Evolutionary conservation across 345 rosid genomes (phyloP).

Genomic region (Salix exigua): DNA sequence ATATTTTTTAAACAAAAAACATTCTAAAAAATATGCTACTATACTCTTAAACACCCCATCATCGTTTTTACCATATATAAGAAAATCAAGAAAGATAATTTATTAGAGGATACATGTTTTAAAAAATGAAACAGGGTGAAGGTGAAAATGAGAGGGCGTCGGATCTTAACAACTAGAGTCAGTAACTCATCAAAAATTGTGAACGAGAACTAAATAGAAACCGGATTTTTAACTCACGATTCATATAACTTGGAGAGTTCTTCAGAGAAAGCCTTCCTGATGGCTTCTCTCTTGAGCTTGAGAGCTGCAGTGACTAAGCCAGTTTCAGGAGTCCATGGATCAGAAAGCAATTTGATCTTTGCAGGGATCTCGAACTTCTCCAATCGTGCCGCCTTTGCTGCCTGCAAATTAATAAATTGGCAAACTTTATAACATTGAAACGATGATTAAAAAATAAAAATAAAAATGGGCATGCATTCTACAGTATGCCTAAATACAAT

Average conservation of each 20-base stretch:
- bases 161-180: background rate
- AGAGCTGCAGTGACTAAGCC: slow-evolving; percentile 92
- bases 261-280: slow-evolving; percentile 67
- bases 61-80: background rate
- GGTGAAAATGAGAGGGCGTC: background rate
- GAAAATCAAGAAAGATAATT: background rate
- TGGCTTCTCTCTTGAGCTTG: slow-evolving; percentile 82
- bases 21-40: no score
- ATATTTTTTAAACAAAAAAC: no score
- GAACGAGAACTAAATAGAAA: background rate
- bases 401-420: slow-evolving; percentile 36
- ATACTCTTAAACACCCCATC: no score
- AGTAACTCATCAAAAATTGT: background rate
- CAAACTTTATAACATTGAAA: background rate
- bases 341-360: slow-evolving; percentile 69
- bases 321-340: slow-evolving; percentile 93
- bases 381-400: slow-evolving; percentile 59
- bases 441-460: background rate
- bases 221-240: slow-evolving; percentile 10
- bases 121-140: background rate
- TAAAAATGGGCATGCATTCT: background rate
- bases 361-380: slow-evolving; percentile 94
- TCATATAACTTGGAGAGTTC: slow-evolving; percentile 68
- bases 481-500: background rate
- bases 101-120: background rate